A percentile compares a stretch with the other conserved stretches of the same genome.
Evolutionary conservation across 352 stramenopile species (phyloP).

Genomic region (Phytopythium chamaehyphon): DNA sequence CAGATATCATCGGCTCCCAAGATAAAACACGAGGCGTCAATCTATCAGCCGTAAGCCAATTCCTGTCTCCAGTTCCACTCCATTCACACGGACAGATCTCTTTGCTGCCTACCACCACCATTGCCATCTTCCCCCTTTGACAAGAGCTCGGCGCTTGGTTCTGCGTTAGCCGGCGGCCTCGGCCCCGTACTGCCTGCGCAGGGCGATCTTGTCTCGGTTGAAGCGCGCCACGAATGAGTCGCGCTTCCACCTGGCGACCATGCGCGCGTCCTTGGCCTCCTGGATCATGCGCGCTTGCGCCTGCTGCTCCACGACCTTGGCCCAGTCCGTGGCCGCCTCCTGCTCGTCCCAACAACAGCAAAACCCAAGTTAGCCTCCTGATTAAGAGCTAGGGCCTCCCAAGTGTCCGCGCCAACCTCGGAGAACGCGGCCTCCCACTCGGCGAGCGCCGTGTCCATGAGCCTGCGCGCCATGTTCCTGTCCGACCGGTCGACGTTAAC

Average conservation of each 20-base stretch:
- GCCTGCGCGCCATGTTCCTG: slow-evolving; percentile 60
- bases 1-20: no score
- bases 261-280: slow-evolving; percentile 38
- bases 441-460: slow-evolving; percentile 41
- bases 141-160: not conserved
- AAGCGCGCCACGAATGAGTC: slow-evolving; percentile 79
- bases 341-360: slow-evolving; percentile 3
- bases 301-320: slow-evolving; percentile 44
- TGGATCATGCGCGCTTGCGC: slow-evolving; percentile 49
- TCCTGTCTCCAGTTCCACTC: no score
- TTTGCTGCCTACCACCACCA: no score
- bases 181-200: slow-evolving; percentile 27
- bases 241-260: slow-evolving; percentile 61
- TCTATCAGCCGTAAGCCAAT: no score
- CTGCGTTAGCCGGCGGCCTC: slow-evolving; percentile 17
- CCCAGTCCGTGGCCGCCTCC: slow-evolving; percentile 65
- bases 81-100: no score
- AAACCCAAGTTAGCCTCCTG: not conserved
- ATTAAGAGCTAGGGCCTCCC: not conserved
- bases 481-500: not conserved
- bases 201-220: slow-evolving; percentile 74
- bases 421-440: slow-evolving; percentile 62
- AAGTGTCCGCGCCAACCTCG: slow-evolving; percentile 15
- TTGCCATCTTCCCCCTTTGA: not conserved
- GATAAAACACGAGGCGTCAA: no score